These are phyloP conservation scores for Pichia inconspicua DNA, from an alignment of 1,139 yeast genomes.

Conservation along the genomic window DNA sequence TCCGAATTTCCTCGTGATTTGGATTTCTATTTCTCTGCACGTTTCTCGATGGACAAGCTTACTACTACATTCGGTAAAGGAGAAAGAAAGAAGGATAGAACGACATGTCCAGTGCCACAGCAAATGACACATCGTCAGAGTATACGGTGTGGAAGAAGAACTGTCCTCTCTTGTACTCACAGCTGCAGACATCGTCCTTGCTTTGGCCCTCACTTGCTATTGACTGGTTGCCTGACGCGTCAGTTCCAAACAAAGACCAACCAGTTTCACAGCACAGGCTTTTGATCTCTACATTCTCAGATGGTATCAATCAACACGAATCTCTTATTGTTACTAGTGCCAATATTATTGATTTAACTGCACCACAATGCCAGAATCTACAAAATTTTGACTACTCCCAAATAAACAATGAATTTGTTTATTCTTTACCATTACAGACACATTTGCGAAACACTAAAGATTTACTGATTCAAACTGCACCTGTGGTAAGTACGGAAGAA, in stretches of 20 bases:
- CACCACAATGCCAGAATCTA: slow-evolving; percentile 3
- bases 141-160: slow-evolving; percentile 44
- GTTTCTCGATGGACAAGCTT: no score
- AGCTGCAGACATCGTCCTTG: slow-evolving; percentile 40
- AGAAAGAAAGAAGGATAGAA: no score
- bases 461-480: background rate
- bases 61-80: no score
- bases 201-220: slow-evolving; percentile 51
- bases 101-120: background rate
- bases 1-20: no score
- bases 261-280: slow-evolving; percentile 19
- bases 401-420: slow-evolving; percentile 22
- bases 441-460: slow-evolving; percentile 7
- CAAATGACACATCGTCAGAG: background rate
- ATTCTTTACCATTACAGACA: slow-evolving; percentile 8
- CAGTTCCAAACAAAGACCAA: slow-evolving; percentile 5
- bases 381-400: slow-evolving; percentile 14
- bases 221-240: slow-evolving; percentile 44
- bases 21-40: no score
- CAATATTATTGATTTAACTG: background rate
- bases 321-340: slow-evolving; percentile 14
- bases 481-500: background rate
- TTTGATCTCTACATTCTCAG: slow-evolving; percentile 26
- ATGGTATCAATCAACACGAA: slow-evolving; percentile 20
- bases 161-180: slow-evolving; percentile 44